Evolutionary conservation across 2,329 filamentous ascomycete species (phyloP).

Genomic region (Trichophyton verrucosum): DNA sequence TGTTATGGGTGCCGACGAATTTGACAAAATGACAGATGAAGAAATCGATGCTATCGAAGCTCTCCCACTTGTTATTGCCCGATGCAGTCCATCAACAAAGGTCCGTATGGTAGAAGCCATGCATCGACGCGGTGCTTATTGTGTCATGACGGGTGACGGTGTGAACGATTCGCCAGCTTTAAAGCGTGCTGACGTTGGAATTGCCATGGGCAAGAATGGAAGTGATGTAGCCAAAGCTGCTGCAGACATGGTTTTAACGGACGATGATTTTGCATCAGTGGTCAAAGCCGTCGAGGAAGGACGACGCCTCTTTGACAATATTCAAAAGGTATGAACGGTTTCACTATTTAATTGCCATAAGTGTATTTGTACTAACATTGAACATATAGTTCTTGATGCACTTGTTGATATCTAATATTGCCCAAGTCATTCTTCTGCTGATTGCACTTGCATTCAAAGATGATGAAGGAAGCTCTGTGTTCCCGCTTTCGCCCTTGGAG

Average conservation of each 20-base stretch:
- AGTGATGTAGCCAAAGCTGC: conserved; percentile 70
- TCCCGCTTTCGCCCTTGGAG: conserved; percentile 71
- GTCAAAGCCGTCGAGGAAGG: conserved; percentile 70
- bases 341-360: conserved; percentile 16
- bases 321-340: conserved; percentile 42
- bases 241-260: conserved; percentile 35
- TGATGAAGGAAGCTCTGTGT: conserved; percentile 56
- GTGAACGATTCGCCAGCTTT: conserved; percentile 68
- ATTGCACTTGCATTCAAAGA: conserved; percentile 75
- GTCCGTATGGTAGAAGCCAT: conserved; percentile 60
- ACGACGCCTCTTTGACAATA: conserved; percentile 67
- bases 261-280: conserved; percentile 72
- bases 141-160: conserved; percentile 70
- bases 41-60: conserved; percentile 50
- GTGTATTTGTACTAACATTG: conserved; percentile 42
- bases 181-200: conserved; percentile 64
- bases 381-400: conserved; percentile 57
- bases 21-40: conserved; percentile 57
- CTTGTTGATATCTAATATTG: conserved; percentile 66
- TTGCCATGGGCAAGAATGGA: conserved; percentile 63
- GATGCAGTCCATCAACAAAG: conserved; percentile 47
- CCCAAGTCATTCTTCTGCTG: conserved; percentile 68
- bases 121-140: conserved; percentile 47
- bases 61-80: conserved; percentile 39
- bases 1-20: conserved; percentile 59